Base-by-base conservation (phyloP, 1,284 basidiomycete species). In the Grifola frondosa region DNA sequence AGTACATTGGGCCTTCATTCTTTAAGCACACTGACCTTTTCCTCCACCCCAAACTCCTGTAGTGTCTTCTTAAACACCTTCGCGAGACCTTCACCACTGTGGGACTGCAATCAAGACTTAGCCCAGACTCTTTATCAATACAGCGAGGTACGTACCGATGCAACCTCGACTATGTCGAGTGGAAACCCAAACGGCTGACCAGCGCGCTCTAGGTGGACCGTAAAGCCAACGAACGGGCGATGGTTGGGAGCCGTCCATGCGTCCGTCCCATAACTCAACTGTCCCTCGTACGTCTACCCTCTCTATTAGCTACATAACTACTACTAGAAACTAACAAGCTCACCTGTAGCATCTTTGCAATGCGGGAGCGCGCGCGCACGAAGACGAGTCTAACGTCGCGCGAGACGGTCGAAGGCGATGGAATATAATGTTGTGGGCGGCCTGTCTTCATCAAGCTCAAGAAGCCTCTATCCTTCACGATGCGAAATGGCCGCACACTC, bases 1-100 rank as follows among this genome's bases (percentile, higher is more conserved):
- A n/a, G n/a, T n/a, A n/a, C n/a, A n/a, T n/a, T n/a, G n/a, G n/a
- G n/a, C n/a, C n/a, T n/a, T n/a, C n/a, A n/a, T n/a, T n/a, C n/a
- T n/a, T n/a, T n/a, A 20, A 51, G 38, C 21, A 28, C 15, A 40
- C 59, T 57, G 5, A 66, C 65, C 60, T 68, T 69, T 10, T 61
- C 34, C 13, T 28, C 34, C 13, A 70, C 60, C 1, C 54, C 52
- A 44, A 60, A 68, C 1, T 65, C 57, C 2, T 60, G 25, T 5
- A 70, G 50, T 9, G 64, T 47, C 5, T 49, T 22, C 6, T 43
- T 44, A 32, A 68, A 62, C 10, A 43, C 59, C 0, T 9, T 38
- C 0, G 61, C 63, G 5, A 69, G 42, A 13, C 59, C 57, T 3
- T 40, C n/a, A 0, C 63, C 58, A 0, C 49, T 51, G 30, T 65